phyloP scores from a whole-genome alignment of 371 early-diverging fungal species.

The Rhizopus arrhizus region DNA sequence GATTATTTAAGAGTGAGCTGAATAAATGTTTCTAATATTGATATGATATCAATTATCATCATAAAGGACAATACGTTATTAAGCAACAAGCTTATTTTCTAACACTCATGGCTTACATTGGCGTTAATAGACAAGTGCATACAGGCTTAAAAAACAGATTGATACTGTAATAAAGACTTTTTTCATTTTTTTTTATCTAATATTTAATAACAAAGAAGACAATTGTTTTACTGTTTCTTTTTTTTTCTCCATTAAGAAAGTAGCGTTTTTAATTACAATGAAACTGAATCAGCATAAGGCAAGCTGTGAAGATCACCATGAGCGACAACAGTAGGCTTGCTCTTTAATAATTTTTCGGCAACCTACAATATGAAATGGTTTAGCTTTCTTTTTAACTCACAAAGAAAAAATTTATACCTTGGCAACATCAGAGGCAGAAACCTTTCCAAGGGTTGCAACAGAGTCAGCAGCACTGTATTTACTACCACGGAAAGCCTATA shows the following conservation, averaged over 20 bases:
- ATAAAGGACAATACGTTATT: too few relatives aligned
- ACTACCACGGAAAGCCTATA: slow-evolving; percentile 52
- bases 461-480: slow-evolving; percentile 54
- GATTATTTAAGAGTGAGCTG: too few relatives aligned
- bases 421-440: slow-evolving; percentile 66
- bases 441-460: slow-evolving; percentile 59
- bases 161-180: too few relatives aligned
- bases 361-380: slow-evolving; percentile 34
- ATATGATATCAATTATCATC: too few relatives aligned
- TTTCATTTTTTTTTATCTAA: not conserved
- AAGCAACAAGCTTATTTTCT: too few relatives aligned
- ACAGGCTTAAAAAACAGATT: too few relatives aligned
- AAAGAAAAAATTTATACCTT: slow-evolving; percentile 42
- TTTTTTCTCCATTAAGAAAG: slow-evolving; percentile 3
- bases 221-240: not conserved
- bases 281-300: slow-evolving; percentile 86
- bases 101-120: too few relatives aligned
- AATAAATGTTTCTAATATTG: too few relatives aligned
- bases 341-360: slow-evolving; percentile 67
- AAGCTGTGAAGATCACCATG: slow-evolving; percentile 76
- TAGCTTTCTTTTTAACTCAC: not conserved
- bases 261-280: slow-evolving; percentile 39
- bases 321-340: slow-evolving; percentile 82
- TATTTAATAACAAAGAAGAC: not conserved
- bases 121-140: too few relatives aligned